These are phyloP conservation scores for Venturia pyrina DNA, from an alignment of 2,329 filamentous ascomycete species.

Conservation along the genomic window DNA sequence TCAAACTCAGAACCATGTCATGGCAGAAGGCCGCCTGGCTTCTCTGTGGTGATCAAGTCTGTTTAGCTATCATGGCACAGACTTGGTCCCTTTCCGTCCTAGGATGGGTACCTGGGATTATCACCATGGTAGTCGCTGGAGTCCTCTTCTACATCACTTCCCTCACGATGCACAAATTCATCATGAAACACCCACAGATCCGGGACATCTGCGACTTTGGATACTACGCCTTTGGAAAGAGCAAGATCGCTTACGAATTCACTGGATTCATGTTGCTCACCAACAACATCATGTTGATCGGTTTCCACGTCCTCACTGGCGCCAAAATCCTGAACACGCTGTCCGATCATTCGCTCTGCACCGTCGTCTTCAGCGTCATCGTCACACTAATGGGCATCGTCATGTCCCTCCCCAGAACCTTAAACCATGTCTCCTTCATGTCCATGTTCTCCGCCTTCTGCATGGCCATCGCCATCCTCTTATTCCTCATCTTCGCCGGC, in stretches of 20 bases:
- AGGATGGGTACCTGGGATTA: conserved; percentile 37
- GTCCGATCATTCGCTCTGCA: conserved; percentile 39
- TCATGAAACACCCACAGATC: conserved; percentile 43
- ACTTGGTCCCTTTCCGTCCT: conserved; percentile 40
- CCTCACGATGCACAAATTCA: conserved; percentile 42
- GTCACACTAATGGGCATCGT: conserved; percentile 36
- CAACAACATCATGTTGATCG: conserved; percentile 42
- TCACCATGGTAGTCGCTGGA: conserved; percentile 37
- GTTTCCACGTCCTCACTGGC: conserved; percentile 41
- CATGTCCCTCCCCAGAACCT: conserved; percentile 35
- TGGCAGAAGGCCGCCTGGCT: conserved; percentile 43
- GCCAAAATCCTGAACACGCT: conserved; percentile 41
- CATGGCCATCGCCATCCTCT: conserved; percentile 40
- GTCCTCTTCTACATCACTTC: conserved; percentile 41
- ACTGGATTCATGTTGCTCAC: conserved; percentile 39
- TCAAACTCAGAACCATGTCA: conserved; percentile 43
- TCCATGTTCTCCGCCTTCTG: conserved; percentile 39
- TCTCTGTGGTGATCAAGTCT: conserved; percentile 40
- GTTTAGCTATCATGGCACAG: conserved; percentile 43
- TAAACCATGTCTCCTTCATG: conserved; percentile 41
- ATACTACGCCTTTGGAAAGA: conserved; percentile 37
- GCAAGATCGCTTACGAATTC: conserved; percentile 34
- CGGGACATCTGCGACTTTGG: conserved; percentile 42
- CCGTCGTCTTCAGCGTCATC: conserved; percentile 39
- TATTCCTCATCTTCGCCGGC: conserved; percentile 40